phyloP scores from a whole-genome alignment of 1,284 basidiomycete genomes.

The Uromyces viciae-fabae region DNA sequence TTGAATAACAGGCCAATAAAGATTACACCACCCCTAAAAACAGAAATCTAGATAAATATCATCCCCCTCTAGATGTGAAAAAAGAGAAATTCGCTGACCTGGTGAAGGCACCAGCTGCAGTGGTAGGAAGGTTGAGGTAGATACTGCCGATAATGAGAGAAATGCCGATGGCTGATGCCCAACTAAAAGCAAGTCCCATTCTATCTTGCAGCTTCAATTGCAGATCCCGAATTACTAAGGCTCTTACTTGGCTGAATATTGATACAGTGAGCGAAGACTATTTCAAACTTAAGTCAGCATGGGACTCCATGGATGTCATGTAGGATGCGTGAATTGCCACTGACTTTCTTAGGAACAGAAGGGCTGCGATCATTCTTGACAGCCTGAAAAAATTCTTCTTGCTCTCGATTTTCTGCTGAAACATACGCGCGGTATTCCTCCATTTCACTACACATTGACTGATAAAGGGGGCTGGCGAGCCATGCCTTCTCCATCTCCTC shows the following conservation, averaged over 20 bases:
- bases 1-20: conserved; percentile 59
- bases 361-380: conserved; percentile 75
- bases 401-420: conserved; percentile 63
- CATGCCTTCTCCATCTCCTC: conserved; percentile 63
- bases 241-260: conserved; percentile 66
- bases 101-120: conserved; percentile 51
- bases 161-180: conserved; percentile 49
- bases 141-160: conserved; percentile 51
- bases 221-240: conserved; percentile 26
- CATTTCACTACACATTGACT: conserved; percentile 60
- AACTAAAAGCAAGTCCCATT: conserved; percentile 64
- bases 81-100: conserved; percentile 61
- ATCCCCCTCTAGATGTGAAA: too few species aligned
- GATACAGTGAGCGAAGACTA: conserved; percentile 77
- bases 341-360: conserved; percentile 63
- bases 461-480: conserved; percentile 61
- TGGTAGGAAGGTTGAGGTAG: conserved; percentile 50
- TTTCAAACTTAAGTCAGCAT: background rate
- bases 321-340: background rate
- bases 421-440: conserved; percentile 68
- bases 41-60: too few species aligned
- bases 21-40: conserved; percentile 69
- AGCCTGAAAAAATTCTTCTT: conserved; percentile 69
- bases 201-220: conserved; percentile 72
- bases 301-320: too few species aligned